Conservation (phyloP, 2,329 filamentous ascomycete genomes). For the Xylariales sp. region DNA sequence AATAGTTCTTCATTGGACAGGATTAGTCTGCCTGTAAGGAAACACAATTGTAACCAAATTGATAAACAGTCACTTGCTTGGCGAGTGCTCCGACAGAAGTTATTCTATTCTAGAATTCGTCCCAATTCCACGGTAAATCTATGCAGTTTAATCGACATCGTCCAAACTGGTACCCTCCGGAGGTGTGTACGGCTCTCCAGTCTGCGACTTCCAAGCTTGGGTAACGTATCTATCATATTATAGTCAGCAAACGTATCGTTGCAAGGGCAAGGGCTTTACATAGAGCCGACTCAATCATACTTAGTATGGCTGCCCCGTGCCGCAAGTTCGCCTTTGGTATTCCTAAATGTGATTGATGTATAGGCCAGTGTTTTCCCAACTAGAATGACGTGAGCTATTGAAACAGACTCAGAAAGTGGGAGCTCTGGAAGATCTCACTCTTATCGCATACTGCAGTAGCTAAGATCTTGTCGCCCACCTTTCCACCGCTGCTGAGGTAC, state of each 20-base stretch:
- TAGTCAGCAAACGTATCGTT: no score
- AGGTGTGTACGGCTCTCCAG: constrained; percentile 12
- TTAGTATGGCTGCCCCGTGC: constrained; percentile 64
- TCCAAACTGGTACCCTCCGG: constrained; percentile 17
- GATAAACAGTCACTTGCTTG: neutral
- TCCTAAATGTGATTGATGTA: constrained; percentile 55
- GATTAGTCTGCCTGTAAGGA: no score
- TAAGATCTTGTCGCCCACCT: constrained; percentile 50
- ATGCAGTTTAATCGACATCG: constrained; percentile 5
- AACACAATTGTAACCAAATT: no score
- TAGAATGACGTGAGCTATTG: constrained; percentile 22
- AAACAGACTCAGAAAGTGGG: neutral
- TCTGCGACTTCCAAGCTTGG: constrained; percentile 22
- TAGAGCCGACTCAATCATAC: no score
- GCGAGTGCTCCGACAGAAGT: no score
- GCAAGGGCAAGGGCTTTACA: no score
- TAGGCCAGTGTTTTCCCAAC: constrained; percentile 62
- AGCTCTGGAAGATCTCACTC: constrained; percentile 35
- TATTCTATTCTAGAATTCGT: no score
- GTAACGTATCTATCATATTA: constrained; percentile 41
- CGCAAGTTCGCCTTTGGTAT: constrained; percentile 53
- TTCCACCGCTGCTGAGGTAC: constrained; percentile 56
- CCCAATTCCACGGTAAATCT: neutral
- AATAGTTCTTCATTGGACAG: no score
- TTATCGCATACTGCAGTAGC: constrained; percentile 58